Base-by-base conservation (phyloP, 2,329 filamentous ascomycete species). In the Monilinia fructicola region DNA sequence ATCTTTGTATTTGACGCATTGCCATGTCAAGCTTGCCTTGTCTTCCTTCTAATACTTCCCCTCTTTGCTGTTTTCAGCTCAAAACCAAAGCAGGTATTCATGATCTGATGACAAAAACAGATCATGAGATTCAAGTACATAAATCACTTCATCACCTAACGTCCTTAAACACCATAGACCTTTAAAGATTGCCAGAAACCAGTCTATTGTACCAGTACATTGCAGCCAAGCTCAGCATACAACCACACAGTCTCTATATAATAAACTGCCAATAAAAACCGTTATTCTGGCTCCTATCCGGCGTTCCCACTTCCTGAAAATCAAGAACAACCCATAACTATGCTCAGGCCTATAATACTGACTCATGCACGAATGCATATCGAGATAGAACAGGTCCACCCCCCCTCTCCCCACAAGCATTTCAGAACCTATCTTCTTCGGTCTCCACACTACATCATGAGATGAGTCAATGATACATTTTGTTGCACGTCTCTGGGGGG, bases 1-100 rank as follows among this genome's bases (percentile, higher is more conserved):
- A 7, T 3, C 2, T 4, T 21, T 11, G 3, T 9, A 10, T 3
- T 7, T n/a, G 4, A 35, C 3, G 12, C 14, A 5, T 11, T 10
- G 1, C 1, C 2, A 14, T 31, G 10, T 16, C 18, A 59, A n/a
- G 1, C 14, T n/a, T 31, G 3, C 42, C 11, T 26, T 4, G 4
- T 1, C 2, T 12, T 10, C 10, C 48, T 50, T n/a, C 18, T 23
- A 11, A 21, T 23, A 21, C 46, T 9, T 23, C n/a, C 2, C n/a
- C 44, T 48, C 4, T 2, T n/a, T 48, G 44, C 11, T 42, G 16
- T 12, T 4, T 16, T 3, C 40, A 42, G 4, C 40, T 14, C 10
- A 4, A 18, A 42, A 14, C 12, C 40, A 16, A 42, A 52, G 48
- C 16, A 28, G 2, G 26, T 52, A 28, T 12, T 52, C 26, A 52